Evolutionary conservation across 2,329 filamentous ascomycete species (phyloP), one percentile per base, ranked within the genome.

Genomic region (Didymella keratinophila): DNA sequence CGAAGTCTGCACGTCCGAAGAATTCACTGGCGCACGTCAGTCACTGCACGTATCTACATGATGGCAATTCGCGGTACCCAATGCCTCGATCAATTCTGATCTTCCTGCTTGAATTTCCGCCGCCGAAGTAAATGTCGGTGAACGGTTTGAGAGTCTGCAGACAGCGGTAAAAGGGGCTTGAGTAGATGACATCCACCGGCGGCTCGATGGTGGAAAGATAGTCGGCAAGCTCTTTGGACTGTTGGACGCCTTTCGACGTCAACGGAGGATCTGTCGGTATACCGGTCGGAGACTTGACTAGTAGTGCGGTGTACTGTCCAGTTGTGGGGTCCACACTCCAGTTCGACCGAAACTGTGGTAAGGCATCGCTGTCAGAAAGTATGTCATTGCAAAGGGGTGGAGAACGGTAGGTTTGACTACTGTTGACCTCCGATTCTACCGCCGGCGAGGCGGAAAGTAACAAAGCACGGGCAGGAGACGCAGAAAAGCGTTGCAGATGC

Each of bases 261-360:
- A 99, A 84, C 10, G 92, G 89, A 44, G 93, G 93, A 74, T 99
- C 95, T 25, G 90, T 90, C 4, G 93, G 84, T 63, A 97, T 93
- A 52, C 91, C 91, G 6, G 95, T 98, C 0, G 95, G 94, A 36
- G 91, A 92, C 41, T 84, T 64, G 47, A 61, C 87, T 58, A 83
- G 83, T 30, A 82, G 83, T 23, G 90, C 82, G 52, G 84, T 85
- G 81, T 98, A 98, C 67, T 83, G 84, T 52, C 95, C 94, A 36
- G 91, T 94, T 61, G 84, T 80, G 44, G 88, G 87, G 78, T 98
- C 89, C 60, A 98, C 91, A 42, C 87, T 86, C 92, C 93, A 98
- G 75, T 90, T 93, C 64, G 91, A 89, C 62, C 95, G 92, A 78
- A 96, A 97, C 93, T 74, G 66, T 54, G 61, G 52, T 41, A 46